Conservation (phyloP, 192 early-diverging fungal species). For the Glomus cerebriforme region DNA sequence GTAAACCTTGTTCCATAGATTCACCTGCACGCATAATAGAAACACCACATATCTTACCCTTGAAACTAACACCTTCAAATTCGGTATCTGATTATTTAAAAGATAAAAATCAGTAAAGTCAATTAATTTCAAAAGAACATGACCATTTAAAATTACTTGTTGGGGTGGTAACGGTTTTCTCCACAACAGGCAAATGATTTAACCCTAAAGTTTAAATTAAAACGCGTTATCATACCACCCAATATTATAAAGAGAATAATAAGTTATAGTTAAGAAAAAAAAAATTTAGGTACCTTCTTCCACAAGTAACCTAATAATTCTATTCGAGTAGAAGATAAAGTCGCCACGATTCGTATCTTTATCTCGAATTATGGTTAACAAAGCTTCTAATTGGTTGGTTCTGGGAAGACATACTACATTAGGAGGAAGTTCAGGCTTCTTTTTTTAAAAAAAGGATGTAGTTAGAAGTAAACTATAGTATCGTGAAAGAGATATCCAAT, state of each 20-base stretch:
- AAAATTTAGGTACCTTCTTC: conserved; percentile 73
- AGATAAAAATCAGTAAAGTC: background rate
- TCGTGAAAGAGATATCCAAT: too few species aligned
- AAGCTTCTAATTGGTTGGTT: conserved; percentile 75
- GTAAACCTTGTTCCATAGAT: conserved; percentile 83
- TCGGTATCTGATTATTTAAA: conserved; percentile 46
- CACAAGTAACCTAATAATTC: conserved; percentile 84
- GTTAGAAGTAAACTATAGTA: too few species aligned
- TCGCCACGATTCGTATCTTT: conserved; percentile 78
- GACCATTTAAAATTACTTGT: conserved; percentile 53
- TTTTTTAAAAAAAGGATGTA: too few species aligned
- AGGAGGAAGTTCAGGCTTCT: conserved; percentile 37
- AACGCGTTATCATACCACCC: background rate
- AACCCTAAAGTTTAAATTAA: conserved; percentile 54
- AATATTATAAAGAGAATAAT: background rate
- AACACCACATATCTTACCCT: conserved; percentile 90
- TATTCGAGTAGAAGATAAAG: conserved; percentile 93
- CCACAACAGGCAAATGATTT: conserved; percentile 86
- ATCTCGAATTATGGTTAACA: conserved; percentile 85
- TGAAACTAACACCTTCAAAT: conserved; percentile 74
- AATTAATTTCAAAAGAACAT: background rate
- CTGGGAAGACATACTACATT: conserved; percentile 71
- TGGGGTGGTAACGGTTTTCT: conserved; percentile 78
- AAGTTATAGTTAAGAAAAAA: conserved; percentile 6
- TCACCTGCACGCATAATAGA: conserved; percentile 98